A percentile compares a stretch with the other conserved stretches of the same genome.
Conservation (phyloP, 2,329 filamentous ascomycete genomes). For the Davidsoniella virescens region DNA sequence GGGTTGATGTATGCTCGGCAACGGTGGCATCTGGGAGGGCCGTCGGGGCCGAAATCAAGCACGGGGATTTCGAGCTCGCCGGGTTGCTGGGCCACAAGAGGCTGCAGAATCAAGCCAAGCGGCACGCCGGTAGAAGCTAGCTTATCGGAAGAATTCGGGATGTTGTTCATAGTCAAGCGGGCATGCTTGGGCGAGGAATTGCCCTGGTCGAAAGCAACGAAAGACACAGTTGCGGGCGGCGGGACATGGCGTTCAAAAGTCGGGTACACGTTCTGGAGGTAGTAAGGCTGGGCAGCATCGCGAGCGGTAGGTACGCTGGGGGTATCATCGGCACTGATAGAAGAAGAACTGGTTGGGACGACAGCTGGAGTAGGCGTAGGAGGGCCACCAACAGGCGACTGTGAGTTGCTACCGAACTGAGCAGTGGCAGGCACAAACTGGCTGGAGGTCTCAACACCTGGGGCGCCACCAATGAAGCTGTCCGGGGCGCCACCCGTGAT, state of each 20-base stretch:
- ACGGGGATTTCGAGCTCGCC: conserved; percentile 82
- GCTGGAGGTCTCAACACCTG: conserved; percentile 13
- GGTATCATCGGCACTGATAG: conserved; percentile 80
- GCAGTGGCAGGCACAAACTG: conserved; percentile 21
- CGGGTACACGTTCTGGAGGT: conserved; percentile 74
- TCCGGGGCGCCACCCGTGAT: conserved; percentile 22
- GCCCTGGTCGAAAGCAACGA: conserved; percentile 88
- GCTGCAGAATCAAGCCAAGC: conserved; percentile 76
- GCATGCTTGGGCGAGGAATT: conserved; percentile 92
- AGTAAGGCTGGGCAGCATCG: conserved; percentile 69
- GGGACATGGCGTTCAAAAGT: conserved; percentile 91
- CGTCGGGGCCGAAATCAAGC: conserved; percentile 81
- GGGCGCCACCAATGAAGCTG: conserved; percentile 6
- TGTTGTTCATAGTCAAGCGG: conserved; percentile 81
- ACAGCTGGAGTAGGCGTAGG: conserved; percentile 21
- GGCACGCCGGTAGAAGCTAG: conserved; percentile 68
- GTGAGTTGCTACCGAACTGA: conserved; percentile 19
- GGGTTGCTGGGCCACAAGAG: conserved; percentile 63
- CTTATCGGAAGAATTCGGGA: conserved; percentile 68
- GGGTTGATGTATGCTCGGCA: conserved; percentile 97
- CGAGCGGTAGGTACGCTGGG: conserved; percentile 78
- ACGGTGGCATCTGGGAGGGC: conserved; percentile 78
- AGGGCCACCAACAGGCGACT: neutral
- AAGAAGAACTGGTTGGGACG: conserved; percentile 21
- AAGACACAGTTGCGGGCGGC: conserved; percentile 74